Conservation (phyloP, 768 basidiomycete species). For the Boletus sp. region DNA sequence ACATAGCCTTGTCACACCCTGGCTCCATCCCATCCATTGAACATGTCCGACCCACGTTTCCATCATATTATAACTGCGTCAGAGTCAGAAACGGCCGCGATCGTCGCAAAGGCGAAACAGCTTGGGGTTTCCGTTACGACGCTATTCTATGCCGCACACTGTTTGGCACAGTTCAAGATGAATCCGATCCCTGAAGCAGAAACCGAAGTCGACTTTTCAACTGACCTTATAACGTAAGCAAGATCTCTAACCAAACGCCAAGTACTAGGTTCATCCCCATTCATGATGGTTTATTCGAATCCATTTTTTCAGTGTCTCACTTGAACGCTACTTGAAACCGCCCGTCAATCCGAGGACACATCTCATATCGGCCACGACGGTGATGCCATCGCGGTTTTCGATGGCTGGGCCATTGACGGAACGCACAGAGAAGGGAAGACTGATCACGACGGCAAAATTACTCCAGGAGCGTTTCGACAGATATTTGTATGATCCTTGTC, state of each 20-base stretch:
- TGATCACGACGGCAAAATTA: conserved; percentile 7
- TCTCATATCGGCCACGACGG: conserved; percentile 11
- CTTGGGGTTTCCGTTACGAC: conserved; percentile 12
- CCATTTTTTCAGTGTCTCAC: conserved; percentile 5
- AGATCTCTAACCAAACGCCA: no score
- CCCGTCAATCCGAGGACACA: conserved; percentile 20
- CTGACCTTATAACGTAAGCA: conserved; percentile 11
- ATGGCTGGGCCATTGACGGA: conserved; percentile 11
- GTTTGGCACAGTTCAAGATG: conserved; percentile 22
- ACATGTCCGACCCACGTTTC: conserved; percentile 9
- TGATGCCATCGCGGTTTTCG: conserved; percentile 17
- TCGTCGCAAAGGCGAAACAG: no score
- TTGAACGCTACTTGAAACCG: conserved; percentile 20
- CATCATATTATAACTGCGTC: not conserved
- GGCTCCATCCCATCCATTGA: conserved; percentile 2
- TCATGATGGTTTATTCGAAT: not conserved
- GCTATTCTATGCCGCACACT: conserved; percentile 24
- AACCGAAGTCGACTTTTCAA: conserved; percentile 18
- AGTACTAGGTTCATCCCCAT: no score
- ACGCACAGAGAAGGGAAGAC: conserved; percentile 8
- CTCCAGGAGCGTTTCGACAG: no score
- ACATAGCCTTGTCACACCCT: conserved; percentile 9
- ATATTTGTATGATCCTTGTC: no score
- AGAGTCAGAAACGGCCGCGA: no score
- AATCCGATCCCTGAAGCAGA: conserved; percentile 12